Evolutionary conservation across 345 rosid genomes (phyloP).

Genomic region (Microthlaspi erraticum): DNA sequence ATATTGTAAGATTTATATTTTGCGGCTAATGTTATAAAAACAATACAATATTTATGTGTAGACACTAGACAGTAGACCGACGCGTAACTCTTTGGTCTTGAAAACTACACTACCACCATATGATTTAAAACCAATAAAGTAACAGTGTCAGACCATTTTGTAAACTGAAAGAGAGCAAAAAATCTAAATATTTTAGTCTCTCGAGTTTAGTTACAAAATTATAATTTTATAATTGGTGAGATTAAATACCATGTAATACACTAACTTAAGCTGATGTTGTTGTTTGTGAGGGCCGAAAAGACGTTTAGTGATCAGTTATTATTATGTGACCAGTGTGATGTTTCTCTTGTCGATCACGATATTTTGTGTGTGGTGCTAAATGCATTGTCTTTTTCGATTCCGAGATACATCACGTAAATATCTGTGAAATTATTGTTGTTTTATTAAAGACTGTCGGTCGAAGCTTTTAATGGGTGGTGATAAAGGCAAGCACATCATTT

Average conservation of each 20-base stretch:
- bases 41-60: not conserved
- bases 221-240: constrained; percentile 7
- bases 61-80: too few species aligned
- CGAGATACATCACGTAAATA: constrained; percentile 14
- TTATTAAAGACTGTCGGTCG: constrained; percentile 15
- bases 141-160: not conserved
- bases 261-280: constrained; percentile 3
- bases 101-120: not conserved
- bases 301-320: constrained; percentile 9
- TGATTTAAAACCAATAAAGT: not conserved
- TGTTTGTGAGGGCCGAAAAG: constrained; percentile 20
- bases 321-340: constrained; percentile 22
- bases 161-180: constrained; percentile 2
- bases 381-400: constrained; percentile 1
- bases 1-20: not conserved
- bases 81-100: not conserved
- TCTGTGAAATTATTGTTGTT: not conserved
- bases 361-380: constrained; percentile 25
- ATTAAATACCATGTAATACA: not conserved
- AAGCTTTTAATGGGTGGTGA: constrained; percentile 13
- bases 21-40: not conserved
- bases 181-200: not conserved
- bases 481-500: constrained; percentile 11
- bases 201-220: not conserved
- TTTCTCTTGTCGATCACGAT: constrained; percentile 34